These are phyloP conservation scores for Saccharum officinarum DNA, from an alignment of 176 grass and related monocot genomes.

Conservation along the genomic window DNA sequence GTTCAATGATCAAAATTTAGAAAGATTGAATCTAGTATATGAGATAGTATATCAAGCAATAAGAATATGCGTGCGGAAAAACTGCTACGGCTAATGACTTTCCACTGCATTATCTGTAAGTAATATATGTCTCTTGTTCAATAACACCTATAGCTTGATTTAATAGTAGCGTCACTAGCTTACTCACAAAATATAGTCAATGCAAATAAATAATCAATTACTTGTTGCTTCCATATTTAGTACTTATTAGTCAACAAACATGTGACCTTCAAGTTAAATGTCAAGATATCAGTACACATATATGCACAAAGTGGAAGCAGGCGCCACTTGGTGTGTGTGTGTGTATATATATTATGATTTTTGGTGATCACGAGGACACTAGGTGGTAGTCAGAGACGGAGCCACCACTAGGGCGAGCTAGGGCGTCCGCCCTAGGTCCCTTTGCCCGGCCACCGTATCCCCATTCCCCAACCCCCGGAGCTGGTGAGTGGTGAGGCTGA, in stretches of 20 bases:
- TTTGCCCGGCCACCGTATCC: too few species aligned
- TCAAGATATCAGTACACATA: not conserved
- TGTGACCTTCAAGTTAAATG: not conserved
- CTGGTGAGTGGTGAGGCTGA: too few species aligned
- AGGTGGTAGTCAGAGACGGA: not conserved
- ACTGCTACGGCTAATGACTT: not conserved
- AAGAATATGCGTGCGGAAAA: not conserved
- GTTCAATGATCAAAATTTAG: not conserved
- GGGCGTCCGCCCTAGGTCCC: too few species aligned
- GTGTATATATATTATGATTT: not conserved
- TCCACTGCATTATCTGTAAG: not conserved
- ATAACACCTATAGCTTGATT: not conserved
- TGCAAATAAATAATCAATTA: not conserved
- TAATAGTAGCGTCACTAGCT: not conserved
- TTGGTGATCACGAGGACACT: not conserved
- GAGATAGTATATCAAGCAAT: not conserved
- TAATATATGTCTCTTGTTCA: not conserved
- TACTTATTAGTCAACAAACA: not conserved
- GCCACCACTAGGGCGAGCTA: too few species aligned
- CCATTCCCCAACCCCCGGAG: too few species aligned
- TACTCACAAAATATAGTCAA: not conserved
- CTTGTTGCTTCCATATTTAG: not conserved
- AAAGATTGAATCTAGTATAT: not conserved
- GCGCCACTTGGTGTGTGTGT: not conserved
- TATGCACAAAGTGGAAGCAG: constrained; percentile 26